Percentiles rank a stretch among this genome's conserved stretches.
These are phyloP conservation scores for Diaporthe velutina DNA, from an alignment of 2,329 filamentous ascomycete genomes.

Conservation along the genomic window DNA sequence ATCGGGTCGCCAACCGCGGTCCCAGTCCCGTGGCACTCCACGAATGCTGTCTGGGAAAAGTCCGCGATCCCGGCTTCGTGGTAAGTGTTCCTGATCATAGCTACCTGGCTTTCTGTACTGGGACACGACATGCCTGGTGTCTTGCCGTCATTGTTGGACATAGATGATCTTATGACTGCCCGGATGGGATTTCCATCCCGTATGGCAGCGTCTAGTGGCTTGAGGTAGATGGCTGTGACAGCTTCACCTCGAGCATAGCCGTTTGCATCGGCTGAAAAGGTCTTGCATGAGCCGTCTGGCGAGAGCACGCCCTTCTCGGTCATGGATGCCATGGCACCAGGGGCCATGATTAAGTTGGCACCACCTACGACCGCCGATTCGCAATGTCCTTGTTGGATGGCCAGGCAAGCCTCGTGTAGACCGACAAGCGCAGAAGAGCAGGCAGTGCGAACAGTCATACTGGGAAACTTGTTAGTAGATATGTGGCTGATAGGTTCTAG, in stretches of 20 bases:
- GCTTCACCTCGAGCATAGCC: slow-evolving; percentile 75
- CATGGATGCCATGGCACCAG: slow-evolving; percentile 44
- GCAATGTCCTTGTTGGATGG: slow-evolving; percentile 46
- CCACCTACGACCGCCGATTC: slow-evolving; percentile 45
- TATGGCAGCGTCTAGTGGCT: slow-evolving; percentile 50
- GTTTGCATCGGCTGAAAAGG: slow-evolving; percentile 52
- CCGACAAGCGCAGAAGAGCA: slow-evolving; percentile 51
- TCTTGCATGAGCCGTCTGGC: slow-evolving; percentile 42
- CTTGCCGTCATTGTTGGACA: slow-evolving; percentile 68
- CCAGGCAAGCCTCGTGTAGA: slow-evolving; percentile 50
- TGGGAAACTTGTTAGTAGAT: too few relatives aligned
- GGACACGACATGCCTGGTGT: slow-evolving; percentile 56
- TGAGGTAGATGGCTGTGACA: slow-evolving; percentile 66
- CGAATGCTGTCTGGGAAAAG: slow-evolving; percentile 27
- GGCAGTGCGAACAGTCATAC: not conserved
- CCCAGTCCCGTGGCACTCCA: slow-evolving; percentile 47
- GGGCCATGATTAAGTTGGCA: slow-evolving; percentile 45
- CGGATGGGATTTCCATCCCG: slow-evolving; percentile 62
- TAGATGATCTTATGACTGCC: slow-evolving; percentile 63
- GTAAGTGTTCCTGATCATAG: slow-evolving; percentile 43
- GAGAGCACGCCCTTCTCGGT: slow-evolving; percentile 38
- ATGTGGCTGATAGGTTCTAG: too few relatives aligned
- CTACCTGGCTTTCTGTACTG: slow-evolving; percentile 43
- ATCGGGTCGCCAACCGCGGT: slow-evolving; percentile 52
- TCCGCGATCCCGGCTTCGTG: slow-evolving; percentile 36